These are phyloP conservation scores for Cenchrus fungigraminus DNA, from an alignment of 176 grass and related monocot genomes.

Conservation along the genomic window DNA sequence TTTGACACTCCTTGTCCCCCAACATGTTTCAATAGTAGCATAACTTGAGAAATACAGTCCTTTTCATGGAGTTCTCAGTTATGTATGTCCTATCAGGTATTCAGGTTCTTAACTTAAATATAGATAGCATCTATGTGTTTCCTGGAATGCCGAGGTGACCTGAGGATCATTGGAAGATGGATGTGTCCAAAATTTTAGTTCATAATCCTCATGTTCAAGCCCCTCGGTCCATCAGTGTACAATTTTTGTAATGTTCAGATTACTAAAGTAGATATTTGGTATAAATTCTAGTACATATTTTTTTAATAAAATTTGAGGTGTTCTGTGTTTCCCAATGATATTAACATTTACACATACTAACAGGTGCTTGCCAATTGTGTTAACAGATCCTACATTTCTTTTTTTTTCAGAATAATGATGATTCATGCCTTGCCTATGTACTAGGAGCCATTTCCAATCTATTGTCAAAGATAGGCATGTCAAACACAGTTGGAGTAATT, in stretches of 20 bases:
- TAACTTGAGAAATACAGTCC: conserved; percentile 7
- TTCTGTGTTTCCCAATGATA: background rate
- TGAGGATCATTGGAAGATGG: background rate
- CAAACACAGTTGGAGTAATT: conserved; percentile 73
- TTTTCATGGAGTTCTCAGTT: background rate
- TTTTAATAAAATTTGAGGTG: background rate
- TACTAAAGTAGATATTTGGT: background rate
- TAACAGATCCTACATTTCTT: conserved; percentile 35
- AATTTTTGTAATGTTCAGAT: background rate
- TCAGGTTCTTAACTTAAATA: background rate
- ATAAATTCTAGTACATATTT: background rate
- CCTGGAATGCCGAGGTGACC: conserved; percentile 16
- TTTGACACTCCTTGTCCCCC: conserved; percentile 3
- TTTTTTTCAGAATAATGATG: conserved; percentile 89
- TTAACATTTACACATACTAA: background rate
- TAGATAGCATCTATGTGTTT: background rate
- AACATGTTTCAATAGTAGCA: background rate
- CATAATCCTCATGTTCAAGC: background rate
- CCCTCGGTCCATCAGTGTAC: conserved; percentile 14
- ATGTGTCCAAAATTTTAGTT: background rate
- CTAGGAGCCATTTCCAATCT: conserved; percentile 90
- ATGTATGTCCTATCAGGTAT: background rate
- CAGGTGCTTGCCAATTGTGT: background rate
- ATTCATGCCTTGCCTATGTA: conserved; percentile 89
- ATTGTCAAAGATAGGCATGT: conserved; percentile 80